Evolutionary conservation across 2,329 filamentous ascomycete species (phyloP).

Genomic region (Teratosphaeria destructans): DNA sequence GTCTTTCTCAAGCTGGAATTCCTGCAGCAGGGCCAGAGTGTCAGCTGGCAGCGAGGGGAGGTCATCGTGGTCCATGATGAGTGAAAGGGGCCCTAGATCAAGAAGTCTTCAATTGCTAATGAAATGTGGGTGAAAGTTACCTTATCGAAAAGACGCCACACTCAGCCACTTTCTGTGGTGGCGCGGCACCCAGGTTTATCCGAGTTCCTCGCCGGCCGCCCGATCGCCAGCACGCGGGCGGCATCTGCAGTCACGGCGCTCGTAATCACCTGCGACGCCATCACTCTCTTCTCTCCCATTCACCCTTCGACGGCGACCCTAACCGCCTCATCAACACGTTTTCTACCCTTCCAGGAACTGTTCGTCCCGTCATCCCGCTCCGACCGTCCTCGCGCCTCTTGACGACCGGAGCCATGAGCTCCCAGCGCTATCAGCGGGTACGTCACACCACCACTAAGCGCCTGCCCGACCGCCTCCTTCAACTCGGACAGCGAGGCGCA

Average conservation of each 20-base stretch:
- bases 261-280: neutral
- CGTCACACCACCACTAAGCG: constrained; percentile 17
- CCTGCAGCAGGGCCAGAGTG: constrained; percentile 57
- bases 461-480: constrained; percentile 6
- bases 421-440: constrained; percentile 35
- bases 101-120: neutral
- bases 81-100: neutral
- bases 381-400: neutral
- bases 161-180: too few species aligned
- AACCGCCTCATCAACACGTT: neutral
- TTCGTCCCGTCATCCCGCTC: neutral
- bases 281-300: neutral
- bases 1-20: constrained; percentile 66
- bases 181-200: too few species aligned
- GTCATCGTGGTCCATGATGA: constrained; percentile 10
- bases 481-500: neutral
- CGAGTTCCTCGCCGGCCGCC: too few species aligned
- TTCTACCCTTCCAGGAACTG: neutral
- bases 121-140: neutral
- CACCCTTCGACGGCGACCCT: neutral
- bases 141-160: neutral
- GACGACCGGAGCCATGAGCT: constrained; percentile 30
- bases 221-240: neutral
- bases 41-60: constrained; percentile 48
- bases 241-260: too few species aligned